phyloP scores from a whole-genome alignment of 2,329 filamentous ascomycete species.

The Lithohypha guttulata region DNA sequence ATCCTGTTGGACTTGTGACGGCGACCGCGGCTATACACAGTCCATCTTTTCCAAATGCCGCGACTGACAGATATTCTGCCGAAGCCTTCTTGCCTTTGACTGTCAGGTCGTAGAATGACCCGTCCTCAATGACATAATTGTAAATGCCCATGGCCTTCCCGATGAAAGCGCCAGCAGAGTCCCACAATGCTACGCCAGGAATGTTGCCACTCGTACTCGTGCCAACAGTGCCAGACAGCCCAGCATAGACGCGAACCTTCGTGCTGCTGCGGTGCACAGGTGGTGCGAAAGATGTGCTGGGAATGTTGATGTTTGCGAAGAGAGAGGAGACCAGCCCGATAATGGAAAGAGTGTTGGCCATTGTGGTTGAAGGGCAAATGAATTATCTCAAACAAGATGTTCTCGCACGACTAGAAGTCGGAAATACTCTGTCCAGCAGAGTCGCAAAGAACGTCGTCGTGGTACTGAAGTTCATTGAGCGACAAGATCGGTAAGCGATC shows the following conservation, averaged over 20 bases:
- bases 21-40: conserved; percentile 3
- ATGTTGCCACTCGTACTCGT: conserved; percentile 5
- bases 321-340: neutral
- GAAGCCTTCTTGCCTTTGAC: neutral
- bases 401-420: no score
- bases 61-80: conserved; percentile 5
- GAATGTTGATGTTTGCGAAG: conserved; percentile 1
- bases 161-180: neutral
- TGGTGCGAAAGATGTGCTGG: neutral
- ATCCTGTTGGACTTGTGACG: conserved; percentile 2
- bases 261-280: neutral
- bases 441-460: no score
- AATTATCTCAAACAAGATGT: no score
- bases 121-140: conserved; percentile 2
- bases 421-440: no score
- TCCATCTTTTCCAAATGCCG: neutral
- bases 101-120: conserved; percentile 1
- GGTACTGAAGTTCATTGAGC: no score
- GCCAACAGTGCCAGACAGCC: neutral
- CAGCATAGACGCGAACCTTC: conserved; percentile 1
- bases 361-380: no score
- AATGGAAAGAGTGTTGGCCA: neutral
- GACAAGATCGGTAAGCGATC: no score
- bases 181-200: conserved; percentile 5
- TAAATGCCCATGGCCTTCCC: conserved; percentile 4